These are phyloP conservation scores for Saccharomycopsis fermentans DNA, from an alignment of 805 yeast species.

Conservation along the genomic window DNA sequence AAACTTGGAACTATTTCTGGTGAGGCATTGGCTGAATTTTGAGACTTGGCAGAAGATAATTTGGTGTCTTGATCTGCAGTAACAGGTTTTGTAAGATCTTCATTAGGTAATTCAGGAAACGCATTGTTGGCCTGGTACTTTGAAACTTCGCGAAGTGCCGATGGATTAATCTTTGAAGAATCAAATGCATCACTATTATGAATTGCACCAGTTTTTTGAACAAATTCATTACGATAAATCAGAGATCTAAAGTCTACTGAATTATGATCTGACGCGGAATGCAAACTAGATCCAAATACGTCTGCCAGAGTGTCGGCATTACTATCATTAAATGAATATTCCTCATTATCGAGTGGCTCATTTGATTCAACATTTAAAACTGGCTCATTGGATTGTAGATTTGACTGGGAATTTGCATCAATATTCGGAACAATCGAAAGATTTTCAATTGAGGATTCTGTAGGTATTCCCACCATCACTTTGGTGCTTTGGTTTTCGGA, in stretches of 20 bases:
- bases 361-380: background rate
- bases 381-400: background rate
- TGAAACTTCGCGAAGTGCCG: background rate
- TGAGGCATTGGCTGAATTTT: background rate
- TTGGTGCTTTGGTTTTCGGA: background rate
- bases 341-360: background rate
- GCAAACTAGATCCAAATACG: constrained; percentile 17
- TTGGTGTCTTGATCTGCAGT: background rate
- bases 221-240: constrained; percentile 14
- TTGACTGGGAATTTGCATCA: background rate
- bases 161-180: background rate
- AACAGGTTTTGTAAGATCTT: background rate
- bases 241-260: constrained; percentile 13
- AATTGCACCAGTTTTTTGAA: constrained; percentile 8
- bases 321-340: background rate
- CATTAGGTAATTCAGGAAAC: background rate
- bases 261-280: constrained; percentile 11
- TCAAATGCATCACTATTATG: constrained; percentile 10
- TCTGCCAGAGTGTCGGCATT: background rate
- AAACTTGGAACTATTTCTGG: background rate
- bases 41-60: background rate
- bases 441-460: background rate
- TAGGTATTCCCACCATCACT: background rate
- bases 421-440: background rate
- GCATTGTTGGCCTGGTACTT: background rate